Evolutionary conservation across 345 rosid genomes (phyloP), one percentile per base, ranked within the genome.

Genomic region (Sapria himalayana): DNA sequence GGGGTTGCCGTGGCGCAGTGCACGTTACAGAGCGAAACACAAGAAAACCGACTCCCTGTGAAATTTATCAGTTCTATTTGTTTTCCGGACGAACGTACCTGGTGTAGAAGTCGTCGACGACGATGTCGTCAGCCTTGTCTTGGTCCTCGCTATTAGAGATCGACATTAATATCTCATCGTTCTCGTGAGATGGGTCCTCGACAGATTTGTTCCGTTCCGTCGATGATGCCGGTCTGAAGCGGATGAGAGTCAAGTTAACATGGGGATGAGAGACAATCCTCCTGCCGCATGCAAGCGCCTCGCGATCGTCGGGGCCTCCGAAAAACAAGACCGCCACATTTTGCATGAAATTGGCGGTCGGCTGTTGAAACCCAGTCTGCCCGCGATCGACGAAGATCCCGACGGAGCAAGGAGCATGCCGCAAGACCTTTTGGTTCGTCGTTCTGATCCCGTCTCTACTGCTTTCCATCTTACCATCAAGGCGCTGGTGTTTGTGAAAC

Each of bases 231-330:
- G 45, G 37, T 1, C 58, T 15, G 60, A 85, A 85, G 43, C 78
- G 58, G 12, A 81, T 53, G n/a, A 85, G 48, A 4, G 94, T 75
- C 25, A 75, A 42, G 19, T 59, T 61, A 15, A 67, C 58, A 29
- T 62, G 65, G 24, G 66, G 50, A 40, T 78, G 71, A 4, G 51
- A 32, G 0, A 63, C 55, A 13, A 85, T 54, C 57, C 84, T 60
- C 43, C 52, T 67, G 49, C 86, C 65, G 19, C 75, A 73, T 3
- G 94, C 69, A 25, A 85, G 41, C 13, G 96, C 96, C 62, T 85
- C 96, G 8, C 93, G 72, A 47, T 85, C 92, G 56, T 85, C 96
- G 13, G 84, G 66, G 15, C 96, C 96, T 14, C 86, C 92, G 5
- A 85, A 85, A 50, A 85, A 85, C 57, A 81, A 55, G 3, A 61